A percentile compares a stretch with the other conserved stretches of the same genome.
Evolutionary conservation across 306 rosid species (phyloP).

Genomic region (Rosa lucieae): DNA sequence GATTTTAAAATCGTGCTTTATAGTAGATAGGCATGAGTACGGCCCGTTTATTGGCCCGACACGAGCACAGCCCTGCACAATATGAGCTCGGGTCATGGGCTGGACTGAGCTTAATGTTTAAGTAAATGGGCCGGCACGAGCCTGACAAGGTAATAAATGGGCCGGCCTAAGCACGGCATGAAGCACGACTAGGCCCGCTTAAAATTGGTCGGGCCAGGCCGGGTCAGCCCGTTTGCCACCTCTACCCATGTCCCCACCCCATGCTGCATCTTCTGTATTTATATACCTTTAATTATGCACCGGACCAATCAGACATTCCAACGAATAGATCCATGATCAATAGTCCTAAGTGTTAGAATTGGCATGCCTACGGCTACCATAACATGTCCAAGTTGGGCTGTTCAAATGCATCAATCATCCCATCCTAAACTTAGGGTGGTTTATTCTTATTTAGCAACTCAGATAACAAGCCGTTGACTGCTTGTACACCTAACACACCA

Average conservation of each 20-base stretch:
- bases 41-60: too few species aligned
- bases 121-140: too few species aligned
- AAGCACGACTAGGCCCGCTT: too few species aligned
- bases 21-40: too few species aligned
- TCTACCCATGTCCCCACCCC: neutral
- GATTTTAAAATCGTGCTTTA: too few species aligned
- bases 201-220: too few species aligned
- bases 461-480: conserved; percentile 8
- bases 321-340: neutral
- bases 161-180: too few species aligned
- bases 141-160: too few species aligned
- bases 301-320: neutral
- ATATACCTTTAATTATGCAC: neutral
- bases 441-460: neutral
- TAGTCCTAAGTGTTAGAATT: neutral
- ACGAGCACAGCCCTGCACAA: too few species aligned
- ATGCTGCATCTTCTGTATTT: neutral
- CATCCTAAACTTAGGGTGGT: neutral
- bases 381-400: conserved; percentile 3
- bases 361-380: neutral
- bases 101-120: too few species aligned
- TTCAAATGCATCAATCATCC: neutral
- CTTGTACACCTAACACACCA: conserved; percentile 1
- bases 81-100: too few species aligned
- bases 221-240: too few species aligned